These are phyloP conservation scores for Entomortierella beljakovae DNA, from an alignment of 192 early-diverging fungal genomes.

Conservation along the genomic window DNA sequence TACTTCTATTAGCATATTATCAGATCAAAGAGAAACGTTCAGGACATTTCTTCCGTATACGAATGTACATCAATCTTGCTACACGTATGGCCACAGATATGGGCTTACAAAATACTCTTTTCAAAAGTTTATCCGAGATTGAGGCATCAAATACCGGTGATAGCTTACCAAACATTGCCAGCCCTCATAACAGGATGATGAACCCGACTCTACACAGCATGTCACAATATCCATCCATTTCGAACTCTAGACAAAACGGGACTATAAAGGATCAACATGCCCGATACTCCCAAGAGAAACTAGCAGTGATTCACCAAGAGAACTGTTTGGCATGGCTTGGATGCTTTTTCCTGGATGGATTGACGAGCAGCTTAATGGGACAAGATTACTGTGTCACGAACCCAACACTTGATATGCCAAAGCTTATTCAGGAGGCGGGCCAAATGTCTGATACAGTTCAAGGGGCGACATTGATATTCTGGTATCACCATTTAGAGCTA, in stretches of 20 bases:
- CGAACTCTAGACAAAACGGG: conserved; percentile 1
- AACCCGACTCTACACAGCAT: background rate
- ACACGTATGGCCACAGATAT: conserved; percentile 77
- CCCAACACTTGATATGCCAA: conserved; percentile 26
- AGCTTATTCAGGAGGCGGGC: conserved; percentile 37
- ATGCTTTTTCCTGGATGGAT: conserved; percentile 48
- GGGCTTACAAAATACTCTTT: conserved; percentile 58
- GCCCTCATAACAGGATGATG: background rate
- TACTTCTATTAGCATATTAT: conserved; percentile 62
- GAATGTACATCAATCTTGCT: conserved; percentile 68
- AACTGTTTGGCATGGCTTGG: conserved; percentile 47
- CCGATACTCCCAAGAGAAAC: conserved; percentile 20
- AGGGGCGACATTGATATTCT: conserved; percentile 51
- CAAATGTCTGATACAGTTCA: conserved; percentile 49
- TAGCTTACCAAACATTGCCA: conserved; percentile 7
- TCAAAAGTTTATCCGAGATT: conserved; percentile 17
- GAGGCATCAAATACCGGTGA: conserved; percentile 20
- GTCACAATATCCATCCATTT: conserved; percentile 4
- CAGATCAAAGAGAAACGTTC: conserved; percentile 59
- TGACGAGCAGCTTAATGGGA: conserved; percentile 48
- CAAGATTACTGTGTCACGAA: conserved; percentile 37
- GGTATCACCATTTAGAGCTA: conserved; percentile 49
- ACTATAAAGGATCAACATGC: conserved; percentile 6
- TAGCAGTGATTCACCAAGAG: conserved; percentile 32
- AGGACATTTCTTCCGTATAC: conserved; percentile 63